Evolutionary conservation across 441 rosid genomes (phyloP).

Genomic region (Capsella rubella): DNA sequence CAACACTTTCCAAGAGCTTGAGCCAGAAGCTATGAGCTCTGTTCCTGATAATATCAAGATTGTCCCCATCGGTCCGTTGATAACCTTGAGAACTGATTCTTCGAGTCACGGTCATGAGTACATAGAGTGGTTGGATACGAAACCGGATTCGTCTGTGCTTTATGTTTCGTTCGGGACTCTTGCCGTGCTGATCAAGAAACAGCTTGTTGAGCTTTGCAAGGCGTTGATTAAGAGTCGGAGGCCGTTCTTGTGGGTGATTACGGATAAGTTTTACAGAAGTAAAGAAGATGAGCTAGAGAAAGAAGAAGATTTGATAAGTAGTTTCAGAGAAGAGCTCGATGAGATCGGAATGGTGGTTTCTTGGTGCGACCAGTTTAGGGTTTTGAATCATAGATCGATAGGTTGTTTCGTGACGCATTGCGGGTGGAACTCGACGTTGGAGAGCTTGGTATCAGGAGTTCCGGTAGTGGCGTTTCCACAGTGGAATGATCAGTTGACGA

Average conservation of each 20-base stretch:
- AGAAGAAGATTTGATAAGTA: conserved; percentile 29
- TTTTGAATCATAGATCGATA: conserved; percentile 53
- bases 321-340: conserved; percentile 50
- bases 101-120: not conserved
- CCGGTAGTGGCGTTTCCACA: conserved; percentile 71
- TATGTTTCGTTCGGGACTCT: conserved; percentile 67
- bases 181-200: conserved; percentile 45
- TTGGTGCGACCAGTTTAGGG: conserved; percentile 73
- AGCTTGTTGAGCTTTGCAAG: conserved; percentile 53
- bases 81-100: conserved; percentile 43
- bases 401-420: conserved; percentile 77
- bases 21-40: conserved; percentile 34
- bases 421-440: conserved; percentile 72
- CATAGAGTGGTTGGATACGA: conserved; percentile 53
- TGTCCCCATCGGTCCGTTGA: conserved; percentile 58
- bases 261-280: conserved; percentile 33
- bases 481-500: conserved; percentile 63
- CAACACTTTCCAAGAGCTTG: conserved; percentile 44
- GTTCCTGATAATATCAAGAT: conserved; percentile 37
- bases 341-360: conserved; percentile 57
- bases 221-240: conserved; percentile 45
- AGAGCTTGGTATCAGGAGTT: conserved; percentile 57
- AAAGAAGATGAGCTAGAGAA: conserved; percentile 33
- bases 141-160: conserved; percentile 54
- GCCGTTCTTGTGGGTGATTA: conserved; percentile 72